phyloP scores from a whole-genome alignment of 495 filamentous ascomycete genomes.

The Podospora comata region DNA sequence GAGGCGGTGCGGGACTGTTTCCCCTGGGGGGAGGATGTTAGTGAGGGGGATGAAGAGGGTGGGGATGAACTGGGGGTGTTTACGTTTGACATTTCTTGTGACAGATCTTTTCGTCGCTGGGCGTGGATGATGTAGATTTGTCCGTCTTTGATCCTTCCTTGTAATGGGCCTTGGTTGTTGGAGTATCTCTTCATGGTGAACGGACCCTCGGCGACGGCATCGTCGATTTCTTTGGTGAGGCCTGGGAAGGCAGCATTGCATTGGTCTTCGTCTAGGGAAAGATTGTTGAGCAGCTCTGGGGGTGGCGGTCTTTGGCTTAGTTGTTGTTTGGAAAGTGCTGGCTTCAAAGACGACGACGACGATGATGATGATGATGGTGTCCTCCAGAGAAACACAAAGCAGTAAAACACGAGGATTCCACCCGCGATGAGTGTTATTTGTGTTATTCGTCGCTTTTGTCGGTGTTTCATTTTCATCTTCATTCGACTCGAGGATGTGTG shows the following conservation, averaged over 20 bases:
- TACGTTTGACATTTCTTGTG: constrained; percentile 41
- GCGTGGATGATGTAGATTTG: constrained; percentile 44
- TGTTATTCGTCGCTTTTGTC: constrained; percentile 32
- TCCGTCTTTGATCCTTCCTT: constrained; percentile 44
- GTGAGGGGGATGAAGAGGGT: background rate
- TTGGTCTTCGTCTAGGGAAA: constrained; percentile 40
- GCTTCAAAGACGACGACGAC: background rate
- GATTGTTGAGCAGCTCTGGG: constrained; percentile 36
- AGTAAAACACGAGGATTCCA: constrained; percentile 36
- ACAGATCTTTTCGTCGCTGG: constrained; percentile 39
- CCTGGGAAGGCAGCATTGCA: constrained; percentile 46
- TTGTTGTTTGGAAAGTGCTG: background rate
- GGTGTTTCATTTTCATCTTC: constrained; percentile 17
- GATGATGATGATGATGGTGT: constrained; percentile 12
- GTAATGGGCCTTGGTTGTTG: constrained; percentile 38
- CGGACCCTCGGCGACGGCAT: constrained; percentile 42
- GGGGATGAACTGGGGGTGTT: constrained; percentile 4
- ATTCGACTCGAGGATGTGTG: background rate
- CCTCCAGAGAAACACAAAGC: constrained; percentile 33
- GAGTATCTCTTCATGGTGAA: constrained; percentile 39
- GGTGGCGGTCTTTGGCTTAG: constrained; percentile 15
- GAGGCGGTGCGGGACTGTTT: constrained; percentile 39
- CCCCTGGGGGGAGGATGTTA: background rate
- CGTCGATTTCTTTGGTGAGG: constrained; percentile 45
- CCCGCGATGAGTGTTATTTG: constrained; percentile 32